Conservation (phyloP, 2,329 filamentous ascomycete species). For the Diplodia sapinea region DNA sequence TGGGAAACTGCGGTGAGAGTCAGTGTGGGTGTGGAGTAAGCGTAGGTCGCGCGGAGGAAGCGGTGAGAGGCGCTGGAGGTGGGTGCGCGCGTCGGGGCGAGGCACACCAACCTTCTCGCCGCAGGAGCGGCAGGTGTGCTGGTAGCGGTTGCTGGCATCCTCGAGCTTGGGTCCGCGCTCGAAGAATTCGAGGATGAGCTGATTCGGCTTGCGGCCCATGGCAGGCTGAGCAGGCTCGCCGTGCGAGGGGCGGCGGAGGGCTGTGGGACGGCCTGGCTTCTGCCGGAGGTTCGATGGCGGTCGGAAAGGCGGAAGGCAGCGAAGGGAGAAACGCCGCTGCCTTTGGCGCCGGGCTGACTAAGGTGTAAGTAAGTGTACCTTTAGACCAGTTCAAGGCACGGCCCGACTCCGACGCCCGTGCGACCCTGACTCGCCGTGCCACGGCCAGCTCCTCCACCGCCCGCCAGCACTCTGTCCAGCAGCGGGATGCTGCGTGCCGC, state of each 20-base stretch:
- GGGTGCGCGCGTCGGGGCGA: slow-evolving; percentile 22
- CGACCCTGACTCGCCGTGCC: slow-evolving; percentile 6
- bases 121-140: slow-evolving; percentile 87
- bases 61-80: slow-evolving; percentile 24
- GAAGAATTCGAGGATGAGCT: slow-evolving; percentile 86
- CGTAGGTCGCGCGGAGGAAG: slow-evolving; percentile 27
- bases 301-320: neutral
- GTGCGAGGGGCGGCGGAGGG: neutral
- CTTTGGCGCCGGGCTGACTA: neutral
- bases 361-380: neutral
- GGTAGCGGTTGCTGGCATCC: slow-evolving; percentile 89
- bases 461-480: neutral
- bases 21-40: slow-evolving; percentile 29
- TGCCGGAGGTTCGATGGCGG: slow-evolving; percentile 7
- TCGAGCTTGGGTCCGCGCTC: slow-evolving; percentile 83
- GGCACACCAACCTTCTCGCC: slow-evolving; percentile 66
- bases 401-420: neutral
- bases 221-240: slow-evolving; percentile 1
- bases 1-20: slow-evolving; percentile 66
- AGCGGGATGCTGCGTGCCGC: neutral
- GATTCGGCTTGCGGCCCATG: slow-evolving; percentile 85
- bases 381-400: neutral
- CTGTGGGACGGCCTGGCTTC: neutral
- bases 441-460: neutral
- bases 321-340: neutral